Evolutionary conservation across 441 rosid genomes (phyloP).

Genomic region (Aleurites moluccanus): DNA sequence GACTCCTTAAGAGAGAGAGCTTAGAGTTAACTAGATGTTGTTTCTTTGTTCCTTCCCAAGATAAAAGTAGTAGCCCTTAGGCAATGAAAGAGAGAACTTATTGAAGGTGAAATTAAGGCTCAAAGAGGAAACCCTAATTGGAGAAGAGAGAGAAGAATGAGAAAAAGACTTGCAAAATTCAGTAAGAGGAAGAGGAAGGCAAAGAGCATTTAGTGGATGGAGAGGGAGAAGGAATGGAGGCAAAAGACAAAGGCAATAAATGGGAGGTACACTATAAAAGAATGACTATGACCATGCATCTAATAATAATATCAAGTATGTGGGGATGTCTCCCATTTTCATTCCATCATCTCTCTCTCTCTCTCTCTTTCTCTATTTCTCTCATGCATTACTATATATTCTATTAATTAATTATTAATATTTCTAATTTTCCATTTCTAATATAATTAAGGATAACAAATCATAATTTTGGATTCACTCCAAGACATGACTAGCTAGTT

Average conservation of each 20-base stretch:
- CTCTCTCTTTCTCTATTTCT: constrained; percentile 10
- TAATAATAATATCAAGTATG: constrained; percentile 59
- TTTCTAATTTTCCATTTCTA: neutral
- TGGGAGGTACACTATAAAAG: constrained; percentile 59
- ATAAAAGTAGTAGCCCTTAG: constrained; percentile 40
- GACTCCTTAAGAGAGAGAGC: constrained; percentile 21
- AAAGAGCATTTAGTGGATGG: constrained; percentile 60
- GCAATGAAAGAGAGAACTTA: constrained; percentile 32
- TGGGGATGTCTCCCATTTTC: constrained; percentile 58
- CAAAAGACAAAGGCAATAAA: constrained; percentile 76
- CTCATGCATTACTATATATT: constrained; percentile 36
- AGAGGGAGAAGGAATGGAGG: constrained; percentile 44
- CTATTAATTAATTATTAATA: neutral
- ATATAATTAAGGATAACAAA: neutral
- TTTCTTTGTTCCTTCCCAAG: constrained; percentile 39
- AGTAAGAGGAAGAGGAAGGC: constrained; percentile 38
- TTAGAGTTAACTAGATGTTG: constrained; percentile 31
- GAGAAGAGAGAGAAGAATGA: constrained; percentile 21
- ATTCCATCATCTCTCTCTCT: constrained; percentile 22
- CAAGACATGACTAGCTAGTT: neutral
- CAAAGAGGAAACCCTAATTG: constrained; percentile 53
- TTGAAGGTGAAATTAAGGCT: constrained; percentile 30
- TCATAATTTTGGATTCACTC: neutral
- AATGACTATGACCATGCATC: constrained; percentile 75
- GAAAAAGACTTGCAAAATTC: constrained; percentile 28